Evolutionary conservation across 1,139 yeast genomes (phyloP), one percentile per base, ranked within the genome.

Genomic region (Chernovozyma aurita): DNA sequence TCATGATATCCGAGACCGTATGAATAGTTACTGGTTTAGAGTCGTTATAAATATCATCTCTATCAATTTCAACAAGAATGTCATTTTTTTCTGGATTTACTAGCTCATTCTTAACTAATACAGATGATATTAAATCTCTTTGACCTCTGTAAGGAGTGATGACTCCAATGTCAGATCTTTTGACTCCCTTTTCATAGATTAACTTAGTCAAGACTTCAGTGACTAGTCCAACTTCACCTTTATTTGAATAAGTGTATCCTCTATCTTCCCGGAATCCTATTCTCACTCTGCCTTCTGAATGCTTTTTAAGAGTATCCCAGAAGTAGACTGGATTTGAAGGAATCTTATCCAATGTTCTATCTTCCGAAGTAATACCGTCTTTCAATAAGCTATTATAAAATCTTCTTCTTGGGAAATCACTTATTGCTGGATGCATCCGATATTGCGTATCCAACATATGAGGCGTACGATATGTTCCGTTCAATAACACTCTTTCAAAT

Each of bases 391-490:
- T 75, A 20, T 66, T 63, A 50, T 81, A 81, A 42, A 81, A 80
- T 39, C 62, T 64, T 33, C 55, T 61, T 44, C 84, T 64, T 6
- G 88, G 81, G 54, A 94, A 94, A 37, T 51, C 59, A 15, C 97
- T 85, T 35, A 94, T 94, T 11, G 73, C 79, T 0, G 98, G 97
- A 58, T 94, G 95, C 98, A 94, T 94, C 61, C 88, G 73, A 51
- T 81, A 81, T 51, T 81, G 88, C 1, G 80, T 76, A 48, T 81
- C 79, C 53, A 81, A 69, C 86, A 81, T 78, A 45, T 76, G 79
- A 3, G 84, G 82, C 12, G 68, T 65, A 31, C 63, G 61, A 47
- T 78, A 79, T 1, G 82, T 65, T 2, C 78, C 80, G 53, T 78
- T 78, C 28, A 65, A 53, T 31, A 78, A 52, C 0, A 78, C 73